These are phyloP conservation scores for Dimocarpus longan DNA, from an alignment of 345 rosid species.

Conservation along the genomic window DNA sequence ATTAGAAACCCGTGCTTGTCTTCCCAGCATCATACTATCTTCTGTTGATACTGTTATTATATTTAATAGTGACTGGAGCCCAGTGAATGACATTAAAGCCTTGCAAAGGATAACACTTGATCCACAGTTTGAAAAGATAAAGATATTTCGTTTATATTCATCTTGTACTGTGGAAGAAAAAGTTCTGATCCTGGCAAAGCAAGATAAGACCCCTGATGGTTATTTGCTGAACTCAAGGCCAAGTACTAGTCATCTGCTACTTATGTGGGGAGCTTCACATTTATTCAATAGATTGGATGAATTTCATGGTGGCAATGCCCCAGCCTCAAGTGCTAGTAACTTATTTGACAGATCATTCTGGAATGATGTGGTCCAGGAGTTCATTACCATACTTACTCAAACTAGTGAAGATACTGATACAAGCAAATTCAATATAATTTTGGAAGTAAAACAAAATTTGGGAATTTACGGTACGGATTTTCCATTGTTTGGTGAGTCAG, in stretches of 20 bases:
- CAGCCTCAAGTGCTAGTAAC: slow-evolving; percentile 29
- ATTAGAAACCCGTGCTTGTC: slow-evolving; percentile 87
- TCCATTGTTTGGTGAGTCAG: slow-evolving; percentile 64
- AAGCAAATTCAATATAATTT: slow-evolving; percentile 45
- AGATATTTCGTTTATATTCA: slow-evolving; percentile 75
- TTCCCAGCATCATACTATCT: slow-evolving; percentile 62
- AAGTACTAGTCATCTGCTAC: slow-evolving; percentile 52
- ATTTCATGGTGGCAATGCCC: slow-evolving; percentile 45
- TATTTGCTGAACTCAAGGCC: slow-evolving; percentile 46
- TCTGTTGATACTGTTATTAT: slow-evolving; percentile 73
- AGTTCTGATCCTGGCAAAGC: slow-evolving; percentile 66
- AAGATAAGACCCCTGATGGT: slow-evolving; percentile 47
- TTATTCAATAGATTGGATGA: slow-evolving; percentile 64
- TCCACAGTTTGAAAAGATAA: slow-evolving; percentile 57
- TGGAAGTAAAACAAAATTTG: slow-evolving; percentile 57
- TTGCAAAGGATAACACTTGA: slow-evolving; percentile 75
- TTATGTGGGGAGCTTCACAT: slow-evolving; percentile 83
- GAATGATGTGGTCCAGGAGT: slow-evolving; percentile 53
- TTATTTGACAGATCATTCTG: slow-evolving; percentile 37
- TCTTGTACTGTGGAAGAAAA: slow-evolving; percentile 80
- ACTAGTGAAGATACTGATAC: slow-evolving; percentile 37
- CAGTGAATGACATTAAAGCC: slow-evolving; percentile 62
- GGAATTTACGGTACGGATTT: slow-evolving; percentile 50
- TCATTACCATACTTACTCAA: slow-evolving; percentile 48
- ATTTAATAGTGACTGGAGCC: slow-evolving; percentile 81